A percentile compares a stretch with the other conserved stretches of the same genome.
Conservation (phyloP, 2,329 filamentous ascomycete species). For the Sporothrix pseudoabietina region DNA sequence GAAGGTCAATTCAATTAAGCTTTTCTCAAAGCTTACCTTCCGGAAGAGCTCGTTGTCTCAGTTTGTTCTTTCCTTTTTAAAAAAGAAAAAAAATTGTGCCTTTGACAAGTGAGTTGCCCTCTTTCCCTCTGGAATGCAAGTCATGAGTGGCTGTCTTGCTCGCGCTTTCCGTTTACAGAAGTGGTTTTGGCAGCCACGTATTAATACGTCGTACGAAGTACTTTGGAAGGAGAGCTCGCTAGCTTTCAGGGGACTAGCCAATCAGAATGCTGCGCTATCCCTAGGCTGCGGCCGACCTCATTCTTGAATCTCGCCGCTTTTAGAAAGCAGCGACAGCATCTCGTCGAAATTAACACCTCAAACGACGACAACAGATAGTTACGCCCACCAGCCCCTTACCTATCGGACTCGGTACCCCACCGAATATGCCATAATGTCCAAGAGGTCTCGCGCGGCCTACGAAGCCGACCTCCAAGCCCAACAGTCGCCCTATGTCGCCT, state of each 20-base stretch:
- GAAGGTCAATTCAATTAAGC: background rate
- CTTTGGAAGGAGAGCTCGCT: background rate
- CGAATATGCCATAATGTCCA: constrained; percentile 62
- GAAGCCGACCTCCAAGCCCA: constrained; percentile 71
- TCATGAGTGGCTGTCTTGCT: background rate
- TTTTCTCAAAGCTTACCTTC: background rate
- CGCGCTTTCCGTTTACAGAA: constrained; percentile 6
- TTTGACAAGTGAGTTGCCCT: background rate
- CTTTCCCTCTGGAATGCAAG: constrained; percentile 17
- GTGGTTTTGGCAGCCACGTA: background rate
- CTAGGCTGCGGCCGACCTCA: background rate
- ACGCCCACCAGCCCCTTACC: background rate
- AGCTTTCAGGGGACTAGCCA: background rate
- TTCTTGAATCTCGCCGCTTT: background rate
- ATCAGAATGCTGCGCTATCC: background rate
- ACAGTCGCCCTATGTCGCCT: constrained; percentile 74
- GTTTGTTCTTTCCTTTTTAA: background rate
- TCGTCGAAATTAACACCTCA: background rate
- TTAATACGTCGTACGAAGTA: too few relatives aligned
- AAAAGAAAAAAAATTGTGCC: background rate
- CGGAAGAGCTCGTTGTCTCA: background rate
- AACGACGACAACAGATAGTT: background rate
- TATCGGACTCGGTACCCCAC: background rate
- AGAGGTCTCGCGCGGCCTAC: constrained; percentile 76
- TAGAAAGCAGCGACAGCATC: background rate